Conservation (phyloP, 306 rosid species). For the Ziziphus jujuba region DNA sequence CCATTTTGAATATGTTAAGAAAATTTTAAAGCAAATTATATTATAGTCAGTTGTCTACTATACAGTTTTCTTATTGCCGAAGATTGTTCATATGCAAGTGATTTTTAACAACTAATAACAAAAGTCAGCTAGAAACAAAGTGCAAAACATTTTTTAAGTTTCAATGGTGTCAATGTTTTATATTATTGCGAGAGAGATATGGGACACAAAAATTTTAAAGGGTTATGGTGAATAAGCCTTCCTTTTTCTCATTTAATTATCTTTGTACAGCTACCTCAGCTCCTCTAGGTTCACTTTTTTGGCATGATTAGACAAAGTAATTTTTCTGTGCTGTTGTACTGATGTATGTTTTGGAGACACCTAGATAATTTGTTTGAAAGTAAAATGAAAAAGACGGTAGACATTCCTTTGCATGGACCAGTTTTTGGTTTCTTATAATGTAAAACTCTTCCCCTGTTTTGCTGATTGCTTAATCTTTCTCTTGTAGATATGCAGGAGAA, state of each 20-base stretch:
- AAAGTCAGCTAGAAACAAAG: too few species aligned
- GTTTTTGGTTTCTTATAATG: slow-evolving; percentile 1
- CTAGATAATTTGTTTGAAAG: too few species aligned
- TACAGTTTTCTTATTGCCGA: neutral
- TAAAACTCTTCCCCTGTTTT: neutral
- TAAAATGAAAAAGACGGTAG: neutral
- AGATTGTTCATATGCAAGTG: too few species aligned
- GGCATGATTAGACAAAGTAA: neutral
- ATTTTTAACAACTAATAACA: too few species aligned
- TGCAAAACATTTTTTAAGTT: too few species aligned
- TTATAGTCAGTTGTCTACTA: neutral
- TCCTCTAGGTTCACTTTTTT: neutral
- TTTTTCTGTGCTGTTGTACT: neutral
- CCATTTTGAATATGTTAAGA: neutral
- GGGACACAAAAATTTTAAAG: too few species aligned
- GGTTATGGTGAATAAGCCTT: neutral
- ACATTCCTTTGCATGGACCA: slow-evolving; percentile 1
- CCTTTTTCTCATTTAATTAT: too few species aligned
- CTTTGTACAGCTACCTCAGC: neutral
- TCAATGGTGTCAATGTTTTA: too few species aligned
- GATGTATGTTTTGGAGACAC: neutral
- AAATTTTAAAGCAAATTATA: neutral
- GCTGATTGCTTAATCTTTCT: slow-evolving; percentile 6
- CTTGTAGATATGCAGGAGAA: slow-evolving; percentile 51
- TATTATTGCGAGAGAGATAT: too few species aligned